phyloP scores from a whole-genome alignment of 495 filamentous ascomycete genomes.

The Aspergillus campestris region DNA sequence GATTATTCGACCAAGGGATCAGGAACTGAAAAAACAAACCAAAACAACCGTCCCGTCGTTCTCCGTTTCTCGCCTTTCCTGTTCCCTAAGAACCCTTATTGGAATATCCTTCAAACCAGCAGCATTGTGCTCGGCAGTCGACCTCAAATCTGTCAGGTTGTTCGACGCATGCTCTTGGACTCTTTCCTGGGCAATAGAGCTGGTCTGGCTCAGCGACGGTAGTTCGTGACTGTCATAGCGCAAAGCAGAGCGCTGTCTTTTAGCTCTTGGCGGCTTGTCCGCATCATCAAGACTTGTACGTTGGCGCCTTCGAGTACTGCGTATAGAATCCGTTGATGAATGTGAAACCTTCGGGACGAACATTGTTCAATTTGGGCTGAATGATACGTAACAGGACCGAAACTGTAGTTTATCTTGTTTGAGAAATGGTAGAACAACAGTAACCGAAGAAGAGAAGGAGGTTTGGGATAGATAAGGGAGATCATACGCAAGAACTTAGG shows the following conservation, averaged over 20 bases:
- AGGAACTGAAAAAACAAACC: conserved; percentile 35
- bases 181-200: conserved; percentile 15
- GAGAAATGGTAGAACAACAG: not conserved
- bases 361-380: conserved; percentile 33
- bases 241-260: conserved; percentile 59
- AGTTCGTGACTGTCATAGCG: conserved; percentile 44
- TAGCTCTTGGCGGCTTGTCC: conserved; percentile 57
- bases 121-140: conserved; percentile 3
- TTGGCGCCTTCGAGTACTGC: conserved; percentile 58
- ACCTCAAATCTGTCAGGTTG: conserved; percentile 2
- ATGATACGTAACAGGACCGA: not conserved
- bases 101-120: conserved; percentile 41
- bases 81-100: conserved; percentile 50
- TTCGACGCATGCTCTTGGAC: conserved; percentile 8
- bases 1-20: conserved; percentile 7
- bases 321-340: conserved; percentile 38
- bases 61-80: conserved; percentile 36
- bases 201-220: conserved; percentile 8
- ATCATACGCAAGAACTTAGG: too few relatives aligned
- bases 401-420: not conserved
- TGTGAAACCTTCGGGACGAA: conserved; percentile 49
- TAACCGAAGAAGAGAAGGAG: not conserved
- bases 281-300: conserved; percentile 58
- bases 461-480: too few relatives aligned
- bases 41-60: conserved; percentile 55